Evolutionary conservation across 1,139 yeast species (phyloP).

Genomic region (Geotrichum siamense): DNA sequence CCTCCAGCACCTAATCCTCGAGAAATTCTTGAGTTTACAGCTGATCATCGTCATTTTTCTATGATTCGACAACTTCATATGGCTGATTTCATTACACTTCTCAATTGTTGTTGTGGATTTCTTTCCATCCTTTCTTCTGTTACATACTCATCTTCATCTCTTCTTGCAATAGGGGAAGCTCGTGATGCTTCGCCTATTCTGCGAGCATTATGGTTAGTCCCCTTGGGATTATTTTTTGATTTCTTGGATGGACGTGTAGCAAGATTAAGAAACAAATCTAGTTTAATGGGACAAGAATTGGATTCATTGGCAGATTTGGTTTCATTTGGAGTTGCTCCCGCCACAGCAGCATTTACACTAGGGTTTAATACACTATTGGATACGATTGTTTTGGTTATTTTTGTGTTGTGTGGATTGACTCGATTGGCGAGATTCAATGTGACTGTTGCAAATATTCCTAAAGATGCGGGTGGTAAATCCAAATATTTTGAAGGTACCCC

Average conservation of each 20-base stretch:
- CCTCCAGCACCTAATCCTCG: conserved; percentile 42
- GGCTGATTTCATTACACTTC: conserved; percentile 91
- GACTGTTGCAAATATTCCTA: conserved; percentile 86
- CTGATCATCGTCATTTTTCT: conserved; percentile 57
- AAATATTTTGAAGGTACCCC: conserved; percentile 87
- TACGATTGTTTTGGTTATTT: conserved; percentile 64
- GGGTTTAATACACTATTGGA: conserved; percentile 84
- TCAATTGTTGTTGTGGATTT: conserved; percentile 75
- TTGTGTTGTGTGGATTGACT: conserved; percentile 89
- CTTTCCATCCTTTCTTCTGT: conserved; percentile 82
- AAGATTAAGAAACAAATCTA: conserved; percentile 81
- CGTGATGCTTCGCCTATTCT: conserved; percentile 43
- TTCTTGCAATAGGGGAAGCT: conserved; percentile 18
- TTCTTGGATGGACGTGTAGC: conserved; percentile 97
- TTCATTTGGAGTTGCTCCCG: conserved; percentile 90
- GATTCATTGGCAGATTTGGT: conserved; percentile 93
- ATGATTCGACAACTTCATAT: conserved; percentile 54
- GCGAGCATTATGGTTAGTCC: conserved; percentile 82
- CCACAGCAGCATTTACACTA: conserved; percentile 82
- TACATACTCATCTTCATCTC: conserved; percentile 43
- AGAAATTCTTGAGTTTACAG: conserved; percentile 70
- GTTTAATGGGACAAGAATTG: conserved; percentile 94
- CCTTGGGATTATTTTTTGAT: conserved; percentile 87
- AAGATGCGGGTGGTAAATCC: conserved; percentile 72
- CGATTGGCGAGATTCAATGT: conserved; percentile 93